These are phyloP conservation scores for Amanita fuliginea DNA, from an alignment of 768 basidiomycete genomes.

Conservation along the genomic window DNA sequence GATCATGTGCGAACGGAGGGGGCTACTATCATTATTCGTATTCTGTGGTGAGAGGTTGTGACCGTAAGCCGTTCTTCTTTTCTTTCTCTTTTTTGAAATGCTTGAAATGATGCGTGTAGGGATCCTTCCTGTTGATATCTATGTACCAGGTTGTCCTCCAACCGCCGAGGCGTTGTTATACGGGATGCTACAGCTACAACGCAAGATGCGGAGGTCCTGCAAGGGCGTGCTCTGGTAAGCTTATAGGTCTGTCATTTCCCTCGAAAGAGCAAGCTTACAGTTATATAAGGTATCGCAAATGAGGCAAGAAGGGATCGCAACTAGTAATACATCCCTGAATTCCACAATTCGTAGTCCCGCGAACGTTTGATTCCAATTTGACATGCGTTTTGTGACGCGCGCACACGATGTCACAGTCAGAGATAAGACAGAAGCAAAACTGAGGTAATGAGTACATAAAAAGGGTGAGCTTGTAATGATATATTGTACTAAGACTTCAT, in stretches of 20 bases:
- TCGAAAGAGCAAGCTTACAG: background rate
- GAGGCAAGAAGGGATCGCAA: slow-evolving; percentile 7
- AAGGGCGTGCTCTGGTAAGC: slow-evolving; percentile 80
- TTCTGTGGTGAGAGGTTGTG: slow-evolving; percentile 96
- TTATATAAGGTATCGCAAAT: slow-evolving; percentile 42
- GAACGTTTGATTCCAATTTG: no score
- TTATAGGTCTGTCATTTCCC: slow-evolving; percentile 19
- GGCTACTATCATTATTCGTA: slow-evolving; percentile 99
- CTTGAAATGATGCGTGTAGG: slow-evolving; percentile 29
- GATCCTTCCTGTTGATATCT: slow-evolving; percentile 97
- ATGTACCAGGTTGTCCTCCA: slow-evolving; percentile 91
- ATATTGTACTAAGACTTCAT: no score
- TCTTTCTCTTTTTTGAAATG: background rate
- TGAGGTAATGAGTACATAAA: no score
- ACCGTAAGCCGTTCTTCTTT: slow-evolving; percentile 42
- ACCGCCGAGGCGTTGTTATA: slow-evolving; percentile 51
- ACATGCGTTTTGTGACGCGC: no score
- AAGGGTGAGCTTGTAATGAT: no score
- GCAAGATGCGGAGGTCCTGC: slow-evolving; percentile 82
- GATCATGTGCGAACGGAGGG: slow-evolving; percentile 97
- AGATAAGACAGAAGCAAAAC: no score
- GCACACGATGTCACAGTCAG: no score
- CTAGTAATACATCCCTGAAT: background rate
- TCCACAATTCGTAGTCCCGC: no score
- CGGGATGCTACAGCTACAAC: slow-evolving; percentile 93